These are phyloP conservation scores for Cystofilobasidium ferigula DNA, from an alignment of 768 basidiomycete species.

Conservation along the genomic window DNA sequence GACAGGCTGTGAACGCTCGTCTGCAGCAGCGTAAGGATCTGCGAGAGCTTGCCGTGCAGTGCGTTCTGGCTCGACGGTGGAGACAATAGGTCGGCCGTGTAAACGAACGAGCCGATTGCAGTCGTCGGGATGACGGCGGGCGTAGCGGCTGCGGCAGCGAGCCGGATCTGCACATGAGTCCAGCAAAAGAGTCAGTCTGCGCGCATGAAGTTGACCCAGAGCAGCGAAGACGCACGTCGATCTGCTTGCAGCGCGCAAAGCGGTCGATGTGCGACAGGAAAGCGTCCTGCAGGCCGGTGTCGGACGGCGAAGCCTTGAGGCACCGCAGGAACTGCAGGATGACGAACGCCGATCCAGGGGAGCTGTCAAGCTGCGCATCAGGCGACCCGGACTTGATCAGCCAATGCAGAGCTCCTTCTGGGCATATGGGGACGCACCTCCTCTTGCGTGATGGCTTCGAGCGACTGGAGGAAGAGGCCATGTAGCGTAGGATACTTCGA, in stretches of 20 bases:
- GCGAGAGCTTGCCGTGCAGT: conserved; percentile 18
- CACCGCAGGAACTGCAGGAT: conserved; percentile 18
- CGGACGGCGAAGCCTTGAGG: conserved; percentile 11
- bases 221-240: conserved; percentile 14
- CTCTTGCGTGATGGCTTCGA: conserved; percentile 4
- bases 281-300: conserved; percentile 4
- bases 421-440: no score
- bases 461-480: background rate
- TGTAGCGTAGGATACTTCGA: conserved; percentile 10
- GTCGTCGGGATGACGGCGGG: conserved; percentile 14
- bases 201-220: background rate
- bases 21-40: conserved; percentile 7
- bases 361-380: background rate
- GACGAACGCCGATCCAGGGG: conserved; percentile 14
- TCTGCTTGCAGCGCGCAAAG: conserved; percentile 10
- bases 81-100: background rate
- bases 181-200: background rate
- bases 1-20: background rate
- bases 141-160: conserved; percentile 14
- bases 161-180: conserved; percentile 9
- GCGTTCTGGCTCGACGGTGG: conserved; percentile 12
- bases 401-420: no score
- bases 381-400: no score
- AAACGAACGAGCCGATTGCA: background rate
- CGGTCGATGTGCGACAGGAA: conserved; percentile 11